Evolutionary conservation across 768 basidiomycete genomes (phyloP).

Genomic region (Lentinula edodes): DNA sequence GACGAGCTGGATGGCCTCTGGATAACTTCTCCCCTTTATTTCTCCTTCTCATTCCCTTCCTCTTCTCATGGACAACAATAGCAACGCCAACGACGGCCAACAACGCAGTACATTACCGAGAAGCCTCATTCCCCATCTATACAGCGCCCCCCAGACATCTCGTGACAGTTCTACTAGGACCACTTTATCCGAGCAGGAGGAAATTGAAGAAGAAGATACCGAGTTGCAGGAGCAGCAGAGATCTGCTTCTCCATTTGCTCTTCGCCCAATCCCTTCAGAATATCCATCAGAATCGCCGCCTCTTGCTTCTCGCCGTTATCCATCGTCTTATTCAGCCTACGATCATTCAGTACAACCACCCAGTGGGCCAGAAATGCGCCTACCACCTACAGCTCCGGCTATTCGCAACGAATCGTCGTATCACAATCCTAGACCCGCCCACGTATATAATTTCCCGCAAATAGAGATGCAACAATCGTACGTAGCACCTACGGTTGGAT

Average conservation of each 20-base stretch:
- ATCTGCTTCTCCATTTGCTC: conserved; percentile 11
- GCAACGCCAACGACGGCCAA: conserved; percentile 8
- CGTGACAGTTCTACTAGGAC: conserved; percentile 12
- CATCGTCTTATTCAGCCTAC: conserved; percentile 1
- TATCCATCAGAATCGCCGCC: conserved; percentile 8
- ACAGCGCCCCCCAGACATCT: conserved; percentile 26
- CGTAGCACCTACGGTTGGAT: conserved; percentile 22
- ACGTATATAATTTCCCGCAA: not conserved
- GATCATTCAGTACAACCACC: not conserved
- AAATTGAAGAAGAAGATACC: conserved; percentile 11
- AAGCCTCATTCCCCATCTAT: conserved; percentile 45
- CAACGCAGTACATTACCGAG: conserved; percentile 46
- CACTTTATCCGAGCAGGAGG: conserved; percentile 5
- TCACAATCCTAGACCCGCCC: conserved; percentile 15
- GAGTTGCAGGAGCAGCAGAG: conserved; percentile 15
- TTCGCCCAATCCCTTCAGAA: conserved; percentile 12
- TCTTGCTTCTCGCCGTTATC: not conserved
- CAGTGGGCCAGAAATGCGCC: not conserved
- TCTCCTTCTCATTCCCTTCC: conserved; percentile 5
- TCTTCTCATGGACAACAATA: conserved; percentile 14
- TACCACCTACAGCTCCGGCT: conserved; percentile 1
- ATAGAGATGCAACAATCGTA: not conserved
- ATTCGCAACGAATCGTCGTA: conserved; percentile 13
- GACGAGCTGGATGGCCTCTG: not conserved
- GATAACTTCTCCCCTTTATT: not conserved